These are phyloP conservation scores for Ceratonia siliqua DNA, from an alignment of 306 rosid genomes.

Conservation along the genomic window DNA sequence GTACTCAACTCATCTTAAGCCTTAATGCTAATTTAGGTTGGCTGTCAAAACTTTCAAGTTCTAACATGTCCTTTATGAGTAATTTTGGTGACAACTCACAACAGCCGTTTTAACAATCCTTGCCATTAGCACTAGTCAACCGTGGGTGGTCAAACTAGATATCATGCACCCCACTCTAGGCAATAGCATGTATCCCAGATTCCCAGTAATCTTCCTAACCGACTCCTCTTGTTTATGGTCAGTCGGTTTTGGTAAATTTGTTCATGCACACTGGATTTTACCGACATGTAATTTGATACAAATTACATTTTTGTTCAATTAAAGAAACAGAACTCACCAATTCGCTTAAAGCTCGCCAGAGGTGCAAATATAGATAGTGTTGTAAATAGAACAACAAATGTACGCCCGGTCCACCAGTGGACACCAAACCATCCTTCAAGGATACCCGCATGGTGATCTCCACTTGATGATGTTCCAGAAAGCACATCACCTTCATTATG, in stretches of 20 bases:
- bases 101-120: neutral
- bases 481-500: constrained; percentile 79
- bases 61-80: neutral
- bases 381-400: constrained; percentile 56
- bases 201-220: constrained; percentile 8
- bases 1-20: neutral
- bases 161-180: neutral
- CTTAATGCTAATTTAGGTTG: neutral
- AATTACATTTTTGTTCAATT: neutral
- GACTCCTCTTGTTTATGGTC: neutral
- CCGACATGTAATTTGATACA: neutral
- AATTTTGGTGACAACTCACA: neutral
- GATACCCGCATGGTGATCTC: constrained; percentile 71
- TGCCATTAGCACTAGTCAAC: neutral
- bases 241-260: neutral
- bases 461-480: constrained; percentile 81
- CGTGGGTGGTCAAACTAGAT: neutral
- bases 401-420: constrained; percentile 82
- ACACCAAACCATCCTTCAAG: constrained; percentile 94
- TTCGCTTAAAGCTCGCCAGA: constrained; percentile 71
- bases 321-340: constrained; percentile 49
- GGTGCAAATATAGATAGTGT: constrained; percentile 69
- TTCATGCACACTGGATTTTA: neutral
- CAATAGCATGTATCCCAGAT: neutral
- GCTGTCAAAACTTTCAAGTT: neutral